Conservation (phyloP, 805 yeast genomes). For the Candida palmyrensis region DNA sequence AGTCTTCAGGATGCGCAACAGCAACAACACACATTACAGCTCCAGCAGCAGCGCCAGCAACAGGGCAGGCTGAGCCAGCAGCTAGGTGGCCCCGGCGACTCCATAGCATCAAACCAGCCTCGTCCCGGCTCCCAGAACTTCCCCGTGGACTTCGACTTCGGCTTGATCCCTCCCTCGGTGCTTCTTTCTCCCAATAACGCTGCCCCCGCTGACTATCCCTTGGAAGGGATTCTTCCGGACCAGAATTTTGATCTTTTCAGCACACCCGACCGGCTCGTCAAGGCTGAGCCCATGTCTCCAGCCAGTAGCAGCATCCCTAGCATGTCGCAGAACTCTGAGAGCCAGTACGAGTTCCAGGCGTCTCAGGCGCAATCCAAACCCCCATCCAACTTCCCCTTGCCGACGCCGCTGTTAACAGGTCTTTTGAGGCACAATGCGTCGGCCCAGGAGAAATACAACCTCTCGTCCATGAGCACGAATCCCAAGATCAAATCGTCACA, state of each 20-base stretch:
- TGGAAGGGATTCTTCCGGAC: constrained; percentile 3
- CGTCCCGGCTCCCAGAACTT: constrained; percentile 3
- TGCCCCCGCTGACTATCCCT: constrained; percentile 1
- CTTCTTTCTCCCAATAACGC: constrained; percentile 1
- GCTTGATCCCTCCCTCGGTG: constrained; percentile 5
- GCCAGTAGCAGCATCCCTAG: neutral
- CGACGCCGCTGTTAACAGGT: no score
- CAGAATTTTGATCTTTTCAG: constrained; percentile 4
- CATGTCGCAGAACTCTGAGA: neutral
- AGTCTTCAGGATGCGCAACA: constrained; percentile 5
- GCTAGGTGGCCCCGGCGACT: neutral
- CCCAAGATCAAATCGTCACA: constrained; percentile 31
- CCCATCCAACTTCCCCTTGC: neutral
- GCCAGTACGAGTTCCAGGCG: no score
- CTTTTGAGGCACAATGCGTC: neutral
- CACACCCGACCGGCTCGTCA: neutral
- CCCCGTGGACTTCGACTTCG: constrained; percentile 22
- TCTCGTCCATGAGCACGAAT: constrained; percentile 3
- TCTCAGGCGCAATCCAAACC: neutral
- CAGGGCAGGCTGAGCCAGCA: no score
- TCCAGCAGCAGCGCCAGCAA: constrained; percentile 5
- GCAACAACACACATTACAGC: constrained; percentile 1
- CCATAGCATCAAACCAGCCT: no score
- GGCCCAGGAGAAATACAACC: neutral
- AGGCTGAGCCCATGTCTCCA: neutral